Evolutionary conservation across 2,329 filamentous ascomycete genomes (phyloP).

Genomic region (Fusarium oxysporum): DNA sequence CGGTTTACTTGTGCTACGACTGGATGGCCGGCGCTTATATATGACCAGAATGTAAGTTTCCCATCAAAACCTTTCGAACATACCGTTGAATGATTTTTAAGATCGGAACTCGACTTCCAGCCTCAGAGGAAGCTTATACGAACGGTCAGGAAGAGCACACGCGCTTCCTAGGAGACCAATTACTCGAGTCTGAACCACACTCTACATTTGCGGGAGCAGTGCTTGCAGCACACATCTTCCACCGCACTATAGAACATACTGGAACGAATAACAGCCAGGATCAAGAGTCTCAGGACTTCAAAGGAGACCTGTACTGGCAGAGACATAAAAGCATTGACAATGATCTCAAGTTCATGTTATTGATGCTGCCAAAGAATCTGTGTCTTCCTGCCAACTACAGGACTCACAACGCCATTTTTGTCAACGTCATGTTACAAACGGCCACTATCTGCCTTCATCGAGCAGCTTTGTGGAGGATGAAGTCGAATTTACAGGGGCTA

Average conservation of each 20-base stretch:
- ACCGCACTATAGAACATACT: conserved; percentile 20
- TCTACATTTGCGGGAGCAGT: conserved; percentile 17
- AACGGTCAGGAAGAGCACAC: conserved; percentile 3
- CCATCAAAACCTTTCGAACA: fast-evolving
- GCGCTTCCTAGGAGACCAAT: conserved; percentile 9
- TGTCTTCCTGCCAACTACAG: conserved; percentile 21
- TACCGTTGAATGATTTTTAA: background rate
- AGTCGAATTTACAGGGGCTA: background rate
- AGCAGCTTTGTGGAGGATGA: conserved; percentile 25
- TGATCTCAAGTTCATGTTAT: conserved; percentile 17
- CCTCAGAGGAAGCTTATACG: conserved; percentile 8
- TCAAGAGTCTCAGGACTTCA: background rate
- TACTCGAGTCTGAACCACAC: background rate
- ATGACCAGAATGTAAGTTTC: background rate
- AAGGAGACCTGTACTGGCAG: background rate
- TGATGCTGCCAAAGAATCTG: conserved; percentile 17
- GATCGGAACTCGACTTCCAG: conserved; percentile 17
- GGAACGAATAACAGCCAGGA: background rate
- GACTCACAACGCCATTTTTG: conserved; percentile 15
- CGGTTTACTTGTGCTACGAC: conserved; percentile 21
- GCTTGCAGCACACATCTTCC: conserved; percentile 10
- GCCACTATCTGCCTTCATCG: conserved; percentile 23
- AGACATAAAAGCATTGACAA: conserved; percentile 11
- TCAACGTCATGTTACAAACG: conserved; percentile 22
- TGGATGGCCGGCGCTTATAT: conserved; percentile 20